Evolutionary conservation across 108 stramenopile genomes (phyloP), one percentile per base, ranked within the genome.

Genomic region (Conticribra guillardii): DNA sequence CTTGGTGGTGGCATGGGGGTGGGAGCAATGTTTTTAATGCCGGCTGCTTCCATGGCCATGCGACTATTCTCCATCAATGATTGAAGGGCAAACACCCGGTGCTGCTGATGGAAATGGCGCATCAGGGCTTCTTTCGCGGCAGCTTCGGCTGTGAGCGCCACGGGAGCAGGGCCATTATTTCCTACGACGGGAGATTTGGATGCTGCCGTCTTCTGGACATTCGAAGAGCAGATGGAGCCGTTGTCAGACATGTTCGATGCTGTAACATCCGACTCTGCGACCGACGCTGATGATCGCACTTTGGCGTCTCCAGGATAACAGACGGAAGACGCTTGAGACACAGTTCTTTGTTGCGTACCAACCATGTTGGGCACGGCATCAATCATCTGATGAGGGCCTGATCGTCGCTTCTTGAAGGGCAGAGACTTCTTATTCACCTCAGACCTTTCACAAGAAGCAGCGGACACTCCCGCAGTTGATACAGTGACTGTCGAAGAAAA

Each of bases 111-210:
- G 58, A 78, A 70, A 50, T 66, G 69, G 32, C 55, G 80, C 54
- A 73, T 79, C 58, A 60, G 73, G 46, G 64, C 55, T 69, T 59
- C 82, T 78, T 74, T 58, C 56, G 55, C 87, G 58, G 54, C 71
- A 80, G 61, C 61, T 73, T 45, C 84, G 66, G 65, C 65, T 69
- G 24, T 71, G 69, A 59, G 71, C 64, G 55, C 54, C 44, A 27
- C 57, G 54, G 14, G 30, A 51, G 31, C 22, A 56, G 50, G n/a
- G 31, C 16, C 37, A 71, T 34, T 80, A 67, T 41, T 50, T 26
- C 7, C 27, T 65, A n/a, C 55, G 29, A 29, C 47, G 3, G 33
- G 28, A 7, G 37, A 23, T 17, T n/a, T 44, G 7, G 28, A n/a
- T 49, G 47, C 16, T 24, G 34, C 22, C 31, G 24, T 14, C 24